These are phyloP conservation scores for Hypoxylon sp. DNA, from an alignment of 2,329 filamentous ascomycete species.

Conservation along the genomic window DNA sequence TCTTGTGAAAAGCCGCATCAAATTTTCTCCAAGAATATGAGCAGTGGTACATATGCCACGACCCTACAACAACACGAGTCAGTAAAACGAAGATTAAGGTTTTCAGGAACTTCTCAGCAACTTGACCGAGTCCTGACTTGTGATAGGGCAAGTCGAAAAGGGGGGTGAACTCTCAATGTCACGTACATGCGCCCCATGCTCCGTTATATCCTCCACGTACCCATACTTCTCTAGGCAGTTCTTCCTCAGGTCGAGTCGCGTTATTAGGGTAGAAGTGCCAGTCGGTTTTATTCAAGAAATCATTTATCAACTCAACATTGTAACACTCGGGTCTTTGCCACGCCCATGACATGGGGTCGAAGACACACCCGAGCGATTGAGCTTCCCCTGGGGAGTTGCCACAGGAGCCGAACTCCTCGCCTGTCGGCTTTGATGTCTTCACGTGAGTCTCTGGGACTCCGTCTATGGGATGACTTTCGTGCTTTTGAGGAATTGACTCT, in stretches of 20 bases:
- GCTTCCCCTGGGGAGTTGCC: slow-evolving; percentile 21
- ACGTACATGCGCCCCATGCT: slow-evolving; percentile 16
- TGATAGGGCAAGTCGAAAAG: neutral
- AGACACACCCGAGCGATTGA: slow-evolving; percentile 17
- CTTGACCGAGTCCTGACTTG: neutral
- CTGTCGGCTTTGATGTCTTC: slow-evolving; percentile 17
- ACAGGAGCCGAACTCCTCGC: slow-evolving; percentile 22
- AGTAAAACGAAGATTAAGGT: neutral
- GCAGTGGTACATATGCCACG: slow-evolving; percentile 27
- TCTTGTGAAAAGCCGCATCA: slow-evolving; percentile 13
- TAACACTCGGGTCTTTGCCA: slow-evolving; percentile 20
- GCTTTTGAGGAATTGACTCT: neutral
- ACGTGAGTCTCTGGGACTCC: slow-evolving; percentile 4
- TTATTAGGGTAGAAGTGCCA: slow-evolving; percentile 31
- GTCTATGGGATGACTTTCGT: neutral
- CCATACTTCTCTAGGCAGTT: slow-evolving; percentile 17
- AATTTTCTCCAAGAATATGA: slow-evolving; percentile 24
- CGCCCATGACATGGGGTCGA: slow-evolving; percentile 21
- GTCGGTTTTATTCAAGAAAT: slow-evolving; percentile 22
- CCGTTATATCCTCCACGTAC: slow-evolving; percentile 19
- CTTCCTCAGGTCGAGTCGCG: slow-evolving; percentile 18
- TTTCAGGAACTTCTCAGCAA: neutral
- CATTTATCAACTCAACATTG: slow-evolving; percentile 19
- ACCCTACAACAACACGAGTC: neutral
- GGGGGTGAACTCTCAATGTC: neutral